Evolutionary conservation across 352 stramenopile genomes (phyloP).

Genomic region (Pythium pyrilobum): DNA sequence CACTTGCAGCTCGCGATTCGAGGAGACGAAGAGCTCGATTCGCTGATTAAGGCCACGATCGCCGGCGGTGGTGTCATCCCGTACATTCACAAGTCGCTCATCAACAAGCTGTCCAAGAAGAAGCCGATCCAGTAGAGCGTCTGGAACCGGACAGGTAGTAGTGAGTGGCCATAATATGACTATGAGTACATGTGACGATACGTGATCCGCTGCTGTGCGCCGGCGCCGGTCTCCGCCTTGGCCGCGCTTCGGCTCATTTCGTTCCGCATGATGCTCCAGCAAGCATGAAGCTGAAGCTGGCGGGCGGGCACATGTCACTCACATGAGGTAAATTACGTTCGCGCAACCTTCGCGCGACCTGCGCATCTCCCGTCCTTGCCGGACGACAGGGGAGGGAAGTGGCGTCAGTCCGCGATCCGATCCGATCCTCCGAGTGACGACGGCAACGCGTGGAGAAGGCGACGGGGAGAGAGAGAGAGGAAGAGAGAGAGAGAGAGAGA

Average conservation of each 20-base stretch:
- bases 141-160: background rate
- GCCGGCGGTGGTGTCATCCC: slow-evolving; percentile 99
- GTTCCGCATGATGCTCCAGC: too few species aligned
- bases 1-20: slow-evolving; percentile 99
- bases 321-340: background rate
- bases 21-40: slow-evolving; percentile 99
- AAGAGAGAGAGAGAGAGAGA: slow-evolving; percentile 20
- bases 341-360: slow-evolving; percentile 22
- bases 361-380: background rate
- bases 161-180: slow-evolving; percentile 12
- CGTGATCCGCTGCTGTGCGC: too few species aligned
- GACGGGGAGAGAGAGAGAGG: background rate
- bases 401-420: slow-evolving; percentile 14
- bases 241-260: too few species aligned
- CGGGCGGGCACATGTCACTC: too few species aligned
- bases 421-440: background rate
- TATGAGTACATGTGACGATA: slow-evolving; percentile 17
- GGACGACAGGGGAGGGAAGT: background rate
- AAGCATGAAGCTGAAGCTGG: too few species aligned
- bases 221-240: too few species aligned
- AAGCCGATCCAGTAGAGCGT: slow-evolving; percentile 58
- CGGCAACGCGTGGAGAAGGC: background rate
- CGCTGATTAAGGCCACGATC: slow-evolving; percentile 99
- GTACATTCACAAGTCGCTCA: slow-evolving; percentile 99
- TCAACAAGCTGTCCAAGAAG: slow-evolving; percentile 97